Percentiles rank a stretch among this genome's conserved stretches.
phyloP scores from a whole-genome alignment of 148 eudicot species.

The Hydrangea macrophylla region DNA sequence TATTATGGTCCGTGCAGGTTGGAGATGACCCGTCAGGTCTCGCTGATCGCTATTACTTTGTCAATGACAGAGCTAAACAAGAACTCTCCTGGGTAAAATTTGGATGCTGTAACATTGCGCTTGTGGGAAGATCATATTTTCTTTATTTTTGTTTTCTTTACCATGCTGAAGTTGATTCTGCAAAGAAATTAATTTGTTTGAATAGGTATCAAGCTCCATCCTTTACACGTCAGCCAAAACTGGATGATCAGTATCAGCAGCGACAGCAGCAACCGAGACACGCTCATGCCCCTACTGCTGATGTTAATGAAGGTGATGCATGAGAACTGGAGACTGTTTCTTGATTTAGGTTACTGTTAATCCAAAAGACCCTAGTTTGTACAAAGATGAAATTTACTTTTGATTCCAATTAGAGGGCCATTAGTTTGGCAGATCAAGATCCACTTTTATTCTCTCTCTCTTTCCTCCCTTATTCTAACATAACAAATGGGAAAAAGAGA shows the following conservation, averaged over 20 bases:
- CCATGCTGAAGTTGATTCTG: no score
- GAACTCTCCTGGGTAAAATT: conserved; percentile 76
- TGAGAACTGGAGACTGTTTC: neutral
- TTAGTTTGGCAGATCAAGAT: no score
- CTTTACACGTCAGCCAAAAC: conserved; percentile 44
- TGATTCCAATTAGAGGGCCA: no score
- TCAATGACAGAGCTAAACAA: conserved; percentile 68
- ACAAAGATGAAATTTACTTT: neutral
- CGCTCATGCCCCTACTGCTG: conserved; percentile 57
- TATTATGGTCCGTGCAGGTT: conserved; percentile 37
- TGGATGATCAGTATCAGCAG: conserved; percentile 51
- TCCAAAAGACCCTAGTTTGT: no score
- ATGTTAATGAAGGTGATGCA: conserved; percentile 49
- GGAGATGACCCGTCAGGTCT: conserved; percentile 93
- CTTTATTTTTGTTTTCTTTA: no score
- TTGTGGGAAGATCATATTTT: no score
- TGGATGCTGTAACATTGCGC: no score
- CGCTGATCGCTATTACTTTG: conserved; percentile 85
- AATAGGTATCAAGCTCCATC: conserved; percentile 88
- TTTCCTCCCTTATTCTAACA: no score
- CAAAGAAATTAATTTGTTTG: no score
- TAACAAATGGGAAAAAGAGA: no score
- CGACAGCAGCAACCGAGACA: conserved; percentile 61
- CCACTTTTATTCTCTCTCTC: no score
- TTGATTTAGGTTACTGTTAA: no score